A percentile compares a stretch with the other conserved stretches of the same genome.
These are phyloP conservation scores for Lentinula lateritia DNA, from an alignment of 768 basidiomycete genomes.

Conservation along the genomic window DNA sequence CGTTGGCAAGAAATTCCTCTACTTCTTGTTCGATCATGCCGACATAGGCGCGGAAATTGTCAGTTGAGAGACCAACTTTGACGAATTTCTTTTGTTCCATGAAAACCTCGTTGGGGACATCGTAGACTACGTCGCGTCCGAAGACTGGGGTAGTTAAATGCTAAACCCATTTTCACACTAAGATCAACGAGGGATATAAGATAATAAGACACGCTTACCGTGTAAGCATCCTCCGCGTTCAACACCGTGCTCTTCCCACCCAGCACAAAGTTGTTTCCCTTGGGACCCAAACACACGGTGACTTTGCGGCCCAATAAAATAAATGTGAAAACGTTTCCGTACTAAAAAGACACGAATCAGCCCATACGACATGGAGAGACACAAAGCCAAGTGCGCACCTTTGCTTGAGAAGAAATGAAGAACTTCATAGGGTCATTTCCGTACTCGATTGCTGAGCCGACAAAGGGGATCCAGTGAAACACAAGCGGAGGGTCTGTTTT, in stretches of 20 bases:
- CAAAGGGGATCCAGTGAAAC: slow-evolving; percentile 86
- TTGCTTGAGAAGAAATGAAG: slow-evolving; percentile 71
- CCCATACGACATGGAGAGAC: not conserved
- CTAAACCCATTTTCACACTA: slow-evolving; percentile 29
- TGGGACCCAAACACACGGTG: slow-evolving; percentile 86
- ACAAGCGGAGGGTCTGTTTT: slow-evolving; percentile 80
- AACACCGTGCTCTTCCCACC: slow-evolving; percentile 91
- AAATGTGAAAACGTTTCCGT: slow-evolving; percentile 97
- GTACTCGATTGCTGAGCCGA: slow-evolving; percentile 87
- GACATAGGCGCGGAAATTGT: slow-evolving; percentile 84
- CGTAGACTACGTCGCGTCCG: slow-evolving; percentile 96
- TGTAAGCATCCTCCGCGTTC: slow-evolving; percentile 96
- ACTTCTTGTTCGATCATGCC: slow-evolving; percentile 78
- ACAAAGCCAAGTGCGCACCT: slow-evolving; percentile 38
- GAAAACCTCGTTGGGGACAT: slow-evolving; percentile 90
- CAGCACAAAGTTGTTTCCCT: slow-evolving; percentile 90
- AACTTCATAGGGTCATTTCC: slow-evolving; percentile 92
- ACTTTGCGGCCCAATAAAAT: slow-evolving; percentile 83
- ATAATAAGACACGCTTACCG: slow-evolving; percentile 35
- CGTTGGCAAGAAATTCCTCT: slow-evolving; percentile 62
- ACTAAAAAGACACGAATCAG: slow-evolving; percentile 36
- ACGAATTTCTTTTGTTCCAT: slow-evolving; percentile 99
- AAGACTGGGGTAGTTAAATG: slow-evolving; percentile 93
- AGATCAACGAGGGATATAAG: slow-evolving; percentile 7
- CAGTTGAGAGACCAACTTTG: slow-evolving; percentile 90